Base-by-base conservation (phyloP, 306 rosid genomes). In the Lathyrus aphaca region DNA sequence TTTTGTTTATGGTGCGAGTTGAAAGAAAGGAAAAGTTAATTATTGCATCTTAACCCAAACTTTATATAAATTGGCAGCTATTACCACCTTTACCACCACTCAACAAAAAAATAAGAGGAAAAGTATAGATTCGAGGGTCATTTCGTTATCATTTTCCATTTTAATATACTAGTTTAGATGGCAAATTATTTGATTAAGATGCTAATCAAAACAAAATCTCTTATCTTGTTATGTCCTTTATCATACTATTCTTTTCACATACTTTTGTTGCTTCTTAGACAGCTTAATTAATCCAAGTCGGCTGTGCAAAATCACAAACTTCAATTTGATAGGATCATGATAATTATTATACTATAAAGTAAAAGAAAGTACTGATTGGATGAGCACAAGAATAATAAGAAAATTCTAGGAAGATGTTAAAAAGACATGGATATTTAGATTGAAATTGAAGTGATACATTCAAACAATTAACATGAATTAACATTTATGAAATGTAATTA, bases 171-270 rank as follows among this genome's bases (percentile, higher is more conserved):
- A 53, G 32, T 30, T 42, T 60, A 43, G 48, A 46, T 40, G 46
- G 61, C 11, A 51, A 35, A 55, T 60, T 60, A 79, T 43, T 53
- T 38, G 54, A 73, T 67, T 60, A 68, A 73, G 79, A 79, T 61
- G 62, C 67, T 68, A 79, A 79, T 73, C 48, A 39, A 68, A 67
- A 53, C 61, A 79, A 73, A 68, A 69, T 61, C 39, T 58, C 55
- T 68, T 30, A 54, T 45, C 68, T 63, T 68, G 72, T 73, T 37
- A 62, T n/a, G 51, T 73, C 62, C 17, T 51, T 68, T 61, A 32
- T 74, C 54, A 15, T 73, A 61, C 62, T 61, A 62, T 68, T 68
- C 9, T 63, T 79, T 79, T 65, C 62, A 54, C 38, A 57, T 45
- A 19, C 70, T 69, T 64, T 68, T 64, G 10, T 55, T 23, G 17